Evolutionary conservation across 345 rosid species (phyloP).

Genomic region (Bretschneidera sinensis): DNA sequence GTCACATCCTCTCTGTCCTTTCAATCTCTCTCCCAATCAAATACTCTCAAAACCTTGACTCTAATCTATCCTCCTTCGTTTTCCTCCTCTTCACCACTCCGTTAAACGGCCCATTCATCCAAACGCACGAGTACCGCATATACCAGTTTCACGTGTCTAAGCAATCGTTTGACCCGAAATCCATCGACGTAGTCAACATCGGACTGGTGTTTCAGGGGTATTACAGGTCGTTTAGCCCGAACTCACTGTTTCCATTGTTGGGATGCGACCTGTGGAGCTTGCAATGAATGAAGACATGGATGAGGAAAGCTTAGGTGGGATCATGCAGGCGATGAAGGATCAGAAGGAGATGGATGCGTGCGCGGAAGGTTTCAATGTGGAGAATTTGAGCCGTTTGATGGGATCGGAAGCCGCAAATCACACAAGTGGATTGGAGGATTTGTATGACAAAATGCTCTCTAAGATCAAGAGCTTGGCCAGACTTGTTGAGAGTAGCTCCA

Average conservation of each 20-base stretch:
- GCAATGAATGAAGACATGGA: slow-evolving; percentile 53
- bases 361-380: slow-evolving; percentile 52
- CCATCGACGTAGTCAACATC: slow-evolving; percentile 67
- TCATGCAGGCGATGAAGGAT: slow-evolving; percentile 37
- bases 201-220: slow-evolving; percentile 79
- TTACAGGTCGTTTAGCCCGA: slow-evolving; percentile 68
- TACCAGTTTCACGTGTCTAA: slow-evolving; percentile 44
- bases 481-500: slow-evolving; percentile 59
- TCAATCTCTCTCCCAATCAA: slow-evolving; percentile 36
- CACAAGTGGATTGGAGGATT: slow-evolving; percentile 54
- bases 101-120: slow-evolving; percentile 42
- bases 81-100: slow-evolving; percentile 78
- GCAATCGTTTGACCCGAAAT: slow-evolving; percentile 43
- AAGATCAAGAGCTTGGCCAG: slow-evolving; percentile 62
- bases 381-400: slow-evolving; percentile 48
- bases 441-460: slow-evolving; percentile 70
- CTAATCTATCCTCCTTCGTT: slow-evolving; percentile 41
- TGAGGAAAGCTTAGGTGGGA: slow-evolving; percentile 33
- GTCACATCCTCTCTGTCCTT: slow-evolving; percentile 49
- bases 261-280: slow-evolving; percentile 43
- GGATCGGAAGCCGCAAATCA: slow-evolving; percentile 56
- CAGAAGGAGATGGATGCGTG: slow-evolving; percentile 48
- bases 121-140: slow-evolving; percentile 82
- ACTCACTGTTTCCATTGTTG: slow-evolving; percentile 50
- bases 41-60: slow-evolving; percentile 21